Evolutionary conservation across 139 green algal species (phyloP), one percentile per base, ranked within the genome.

Genomic region (Chlamydomonas urium): DNA sequence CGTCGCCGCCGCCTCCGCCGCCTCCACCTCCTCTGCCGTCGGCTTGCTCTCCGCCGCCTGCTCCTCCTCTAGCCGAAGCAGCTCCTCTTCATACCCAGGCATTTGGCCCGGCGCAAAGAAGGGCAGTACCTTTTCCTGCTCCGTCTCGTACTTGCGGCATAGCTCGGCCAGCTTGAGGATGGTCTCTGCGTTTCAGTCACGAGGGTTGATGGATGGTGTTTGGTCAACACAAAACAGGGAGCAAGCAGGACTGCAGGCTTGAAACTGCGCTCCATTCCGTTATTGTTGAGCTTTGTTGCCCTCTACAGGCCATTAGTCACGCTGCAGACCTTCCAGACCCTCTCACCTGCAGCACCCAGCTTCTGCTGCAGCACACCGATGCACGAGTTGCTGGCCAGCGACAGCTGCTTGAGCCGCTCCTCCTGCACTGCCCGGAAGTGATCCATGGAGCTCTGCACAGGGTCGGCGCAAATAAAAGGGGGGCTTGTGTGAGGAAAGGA

Each of bases 121-220:
- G 17, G 89, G 89, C 48, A 63, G 60, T 8, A 67, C 60, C 33
- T 67, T 93, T 78, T 90, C 83, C 76, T 88, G 81, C 86, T 92
- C 88, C 34, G 82, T 93, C 76, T 95, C 91, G 32, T 90, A 79
- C 80, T 88, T 92, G 28, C 83, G 76, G 65, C 83, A 88, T 47
- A 97, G 84, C 76, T 93, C 85, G 4, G 77, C 80, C 26, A 93
- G 75, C 76, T 93, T 91, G 3, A 97, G 72, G 10, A 95, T 86
- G 36, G 82, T 82, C 66, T 92, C 86, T 28, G 88, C 32, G 32
- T 63, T 34, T 63, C 53, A 63, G 10, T 8, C 6, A 63, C 53
- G 26, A 63, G 26, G 10, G n/a, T n/a, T n/a, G n/a, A n/a, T n/a
- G n/a, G n/a, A n/a, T n/a, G n/a, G n/a, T n/a, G n/a, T n/a, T n/a